phyloP scores from a whole-genome alignment of 1,284 basidiomycete species.

The Moesziomyces globuligerus region DNA sequence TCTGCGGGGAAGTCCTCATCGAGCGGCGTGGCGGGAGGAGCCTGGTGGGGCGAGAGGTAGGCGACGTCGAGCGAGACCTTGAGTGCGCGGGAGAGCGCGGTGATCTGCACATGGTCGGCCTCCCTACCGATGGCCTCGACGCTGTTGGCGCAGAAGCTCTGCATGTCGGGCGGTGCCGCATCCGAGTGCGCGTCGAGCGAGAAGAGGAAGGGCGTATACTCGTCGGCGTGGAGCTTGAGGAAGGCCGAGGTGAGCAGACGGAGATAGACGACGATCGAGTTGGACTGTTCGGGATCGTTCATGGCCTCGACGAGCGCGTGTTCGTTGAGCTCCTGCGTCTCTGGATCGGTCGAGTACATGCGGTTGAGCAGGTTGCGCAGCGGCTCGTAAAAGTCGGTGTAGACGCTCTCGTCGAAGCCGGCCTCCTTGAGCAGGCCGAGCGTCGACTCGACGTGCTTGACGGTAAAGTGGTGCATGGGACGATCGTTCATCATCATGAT shows the following conservation, averaged over 20 bases:
- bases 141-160: slow-evolving; percentile 52
- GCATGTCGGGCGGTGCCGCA: slow-evolving; percentile 44
- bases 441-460: slow-evolving; percentile 53
- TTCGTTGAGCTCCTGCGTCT: slow-evolving; percentile 44
- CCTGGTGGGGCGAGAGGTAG: slow-evolving; percentile 51
- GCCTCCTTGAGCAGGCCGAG: slow-evolving; percentile 52
- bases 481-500: slow-evolving; percentile 51
- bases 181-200: slow-evolving; percentile 25
- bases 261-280: slow-evolving; percentile 61
- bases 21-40: slow-evolving; percentile 46
- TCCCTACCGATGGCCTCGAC: slow-evolving; percentile 63
- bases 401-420: slow-evolving; percentile 51
- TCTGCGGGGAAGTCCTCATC: slow-evolving; percentile 30
- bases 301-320: slow-evolving; percentile 45
- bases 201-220: slow-evolving; percentile 59
- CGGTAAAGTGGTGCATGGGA: slow-evolving; percentile 47
- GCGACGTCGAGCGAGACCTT: slow-evolving; percentile 58
- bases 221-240: slow-evolving; percentile 56
- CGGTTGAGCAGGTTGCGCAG: slow-evolving; percentile 41
- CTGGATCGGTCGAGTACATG: slow-evolving; percentile 50
- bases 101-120: slow-evolving; percentile 64
- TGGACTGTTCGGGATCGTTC: slow-evolving; percentile 59
- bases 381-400: slow-evolving; percentile 59
- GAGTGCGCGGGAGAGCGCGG: slow-evolving; percentile 53
- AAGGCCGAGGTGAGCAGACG: slow-evolving; percentile 54